A percentile compares a stretch with the other conserved stretches of the same genome.
Evolutionary conservation across 1,284 basidiomycete genomes (phyloP).

Genomic region (Pyrrhoderma noxium): DNA sequence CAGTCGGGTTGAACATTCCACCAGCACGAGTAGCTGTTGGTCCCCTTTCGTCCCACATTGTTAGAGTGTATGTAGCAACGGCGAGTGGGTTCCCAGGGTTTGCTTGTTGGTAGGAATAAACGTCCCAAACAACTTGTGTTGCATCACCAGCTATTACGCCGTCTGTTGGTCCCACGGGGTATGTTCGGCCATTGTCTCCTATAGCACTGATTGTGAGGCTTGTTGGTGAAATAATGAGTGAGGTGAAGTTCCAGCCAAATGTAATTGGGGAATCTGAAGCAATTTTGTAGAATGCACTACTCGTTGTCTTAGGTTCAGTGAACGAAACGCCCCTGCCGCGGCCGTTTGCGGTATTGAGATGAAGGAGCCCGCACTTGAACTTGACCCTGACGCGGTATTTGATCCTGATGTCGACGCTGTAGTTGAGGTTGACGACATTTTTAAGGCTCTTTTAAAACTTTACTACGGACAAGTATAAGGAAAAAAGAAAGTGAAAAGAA

Average conservation of each 20-base stretch:
- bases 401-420: constrained; percentile 5
- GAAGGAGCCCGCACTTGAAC: constrained; percentile 16
- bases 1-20: constrained; percentile 68
- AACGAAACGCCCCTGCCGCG: constrained; percentile 62
- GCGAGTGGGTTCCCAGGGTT: constrained; percentile 64
- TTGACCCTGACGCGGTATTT: constrained; percentile 2
- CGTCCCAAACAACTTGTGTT: constrained; percentile 75
- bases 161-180: constrained; percentile 75
- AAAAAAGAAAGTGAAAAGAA: constrained; percentile 3
- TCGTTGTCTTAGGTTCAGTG: constrained; percentile 73
- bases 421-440: neutral
- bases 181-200: constrained; percentile 75
- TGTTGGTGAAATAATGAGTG: constrained; percentile 59
- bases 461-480: neutral
- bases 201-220: constrained; percentile 76
- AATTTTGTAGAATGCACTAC: constrained; percentile 81
- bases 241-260: constrained; percentile 89
- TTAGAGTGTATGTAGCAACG: constrained; percentile 68
- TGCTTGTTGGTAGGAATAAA: constrained; percentile 65
- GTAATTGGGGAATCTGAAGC: constrained; percentile 68
- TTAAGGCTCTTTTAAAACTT: too few relatives aligned
- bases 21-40: constrained; percentile 47
- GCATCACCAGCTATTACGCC: constrained; percentile 66
- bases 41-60: constrained; percentile 76
- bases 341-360: constrained; percentile 46